These are phyloP conservation scores for Leccinum fuscescens DNA, from an alignment of 1,284 basidiomycete genomes.

Conservation along the genomic window DNA sequence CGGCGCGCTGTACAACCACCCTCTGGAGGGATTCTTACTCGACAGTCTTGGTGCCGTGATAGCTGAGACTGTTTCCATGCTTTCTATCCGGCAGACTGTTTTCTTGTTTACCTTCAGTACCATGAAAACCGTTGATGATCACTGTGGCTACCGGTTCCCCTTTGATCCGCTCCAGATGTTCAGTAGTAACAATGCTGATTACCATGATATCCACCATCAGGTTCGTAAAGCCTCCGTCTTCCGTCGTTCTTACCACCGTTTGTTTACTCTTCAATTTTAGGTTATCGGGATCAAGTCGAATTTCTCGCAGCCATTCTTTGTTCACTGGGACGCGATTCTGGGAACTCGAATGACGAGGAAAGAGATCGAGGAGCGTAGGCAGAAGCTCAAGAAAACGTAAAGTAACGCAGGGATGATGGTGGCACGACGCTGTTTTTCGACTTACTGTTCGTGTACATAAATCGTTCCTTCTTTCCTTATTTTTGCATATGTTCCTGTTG, in stretches of 20 bases:
- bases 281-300: conserved; percentile 93
- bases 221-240: conserved; percentile 38
- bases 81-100: conserved; percentile 84
- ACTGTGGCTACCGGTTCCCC: conserved; percentile 90
- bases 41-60: conserved; percentile 83
- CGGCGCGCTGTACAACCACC: conserved; percentile 97
- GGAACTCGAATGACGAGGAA: conserved; percentile 79
- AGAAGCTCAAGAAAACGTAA: conserved; percentile 33
- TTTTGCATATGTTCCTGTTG: conserved; percentile 20
- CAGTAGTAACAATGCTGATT: conserved; percentile 93
- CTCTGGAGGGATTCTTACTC: conserved; percentile 89
- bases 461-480: neutral
- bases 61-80: conserved; percentile 68
- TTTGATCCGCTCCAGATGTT: conserved; percentile 89
- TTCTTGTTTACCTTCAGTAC: conserved; percentile 84
- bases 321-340: conserved; percentile 82
- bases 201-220: conserved; percentile 98
- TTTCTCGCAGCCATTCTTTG: conserved; percentile 93
- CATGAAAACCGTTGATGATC: conserved; percentile 96
- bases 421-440: neutral
- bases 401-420: conserved; percentile 4
- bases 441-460: conserved; percentile 2
- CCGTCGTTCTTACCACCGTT: neutral
- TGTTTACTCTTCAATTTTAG: conserved; percentile 37
- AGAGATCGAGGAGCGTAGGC: conserved; percentile 53